Conservation (phyloP, 495 filamentous ascomycete genomes). For the Alectoria sarmentosa region DNA sequence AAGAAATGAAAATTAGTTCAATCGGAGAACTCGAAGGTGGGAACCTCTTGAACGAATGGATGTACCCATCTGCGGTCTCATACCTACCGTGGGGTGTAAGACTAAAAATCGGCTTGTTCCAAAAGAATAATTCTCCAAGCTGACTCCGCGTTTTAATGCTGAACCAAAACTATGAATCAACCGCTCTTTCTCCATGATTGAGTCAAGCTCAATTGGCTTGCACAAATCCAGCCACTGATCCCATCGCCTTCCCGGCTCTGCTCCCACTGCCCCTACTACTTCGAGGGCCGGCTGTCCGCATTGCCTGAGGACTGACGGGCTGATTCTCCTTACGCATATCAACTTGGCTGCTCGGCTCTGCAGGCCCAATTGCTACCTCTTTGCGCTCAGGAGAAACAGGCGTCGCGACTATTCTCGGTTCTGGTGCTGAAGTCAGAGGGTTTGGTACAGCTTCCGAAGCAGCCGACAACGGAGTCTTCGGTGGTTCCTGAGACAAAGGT, state of each 20-base stretch:
- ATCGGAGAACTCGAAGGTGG: neutral
- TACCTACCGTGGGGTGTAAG: neutral
- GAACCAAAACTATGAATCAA: neutral
- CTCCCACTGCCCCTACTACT: constrained; percentile 18
- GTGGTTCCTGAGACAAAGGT: neutral
- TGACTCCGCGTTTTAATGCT: neutral
- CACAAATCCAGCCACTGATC: constrained; percentile 16
- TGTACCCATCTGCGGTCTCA: neutral
- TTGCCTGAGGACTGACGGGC: constrained; percentile 12
- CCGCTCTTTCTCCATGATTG: neutral
- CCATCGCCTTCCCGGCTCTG: constrained; percentile 20
- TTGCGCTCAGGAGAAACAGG: neutral
- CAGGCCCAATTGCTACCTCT: neutral
- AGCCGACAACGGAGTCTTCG: neutral
- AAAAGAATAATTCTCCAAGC: neutral
- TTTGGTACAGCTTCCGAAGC: neutral
- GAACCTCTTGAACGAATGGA: neutral
- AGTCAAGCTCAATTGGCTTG: constrained; percentile 7
- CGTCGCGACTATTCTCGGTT: neutral
- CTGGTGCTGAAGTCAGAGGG: neutral
- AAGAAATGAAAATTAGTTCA: neutral
- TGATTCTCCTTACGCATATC: constrained; percentile 7
- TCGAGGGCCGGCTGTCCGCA: constrained; percentile 20
- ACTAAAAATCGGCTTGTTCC: neutral
- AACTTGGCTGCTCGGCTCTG: neutral